Evolutionary conservation across 371 early-diverging fungal species (phyloP).

Genomic region (Cokeromyces recurvatus): DNA sequence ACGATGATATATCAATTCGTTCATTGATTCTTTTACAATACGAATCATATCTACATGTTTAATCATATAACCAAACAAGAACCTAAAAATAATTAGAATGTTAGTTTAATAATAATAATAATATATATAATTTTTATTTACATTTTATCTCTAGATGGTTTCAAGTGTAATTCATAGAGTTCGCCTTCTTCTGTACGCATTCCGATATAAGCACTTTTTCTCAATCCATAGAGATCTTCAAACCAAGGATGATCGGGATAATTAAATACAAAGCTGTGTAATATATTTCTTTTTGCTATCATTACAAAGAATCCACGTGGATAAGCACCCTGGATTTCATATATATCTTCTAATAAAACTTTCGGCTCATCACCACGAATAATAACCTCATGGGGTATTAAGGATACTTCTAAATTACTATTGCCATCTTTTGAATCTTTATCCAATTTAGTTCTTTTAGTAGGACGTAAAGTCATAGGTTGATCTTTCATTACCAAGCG

Average conservation of each 20-base stretch:
- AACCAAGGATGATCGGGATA: constrained; percentile 57
- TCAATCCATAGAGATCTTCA: constrained; percentile 41
- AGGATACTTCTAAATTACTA: constrained; percentile 11
- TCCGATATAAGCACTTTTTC: constrained; percentile 55
- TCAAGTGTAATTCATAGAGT: constrained; percentile 70
- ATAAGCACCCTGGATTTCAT: constrained; percentile 51
- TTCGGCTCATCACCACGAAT: constrained; percentile 35
- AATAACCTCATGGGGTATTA: constrained; percentile 23
- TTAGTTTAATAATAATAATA: no score
- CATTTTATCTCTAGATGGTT: constrained; percentile 59
- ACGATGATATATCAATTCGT: constrained; percentile 38
- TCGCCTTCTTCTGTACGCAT: constrained; percentile 46
- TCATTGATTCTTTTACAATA: constrained; percentile 48
- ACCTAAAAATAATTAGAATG: no score
- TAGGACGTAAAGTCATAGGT: constrained; percentile 4
- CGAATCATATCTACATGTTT: constrained; percentile 53
- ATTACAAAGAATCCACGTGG: constrained; percentile 63
- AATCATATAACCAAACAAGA: constrained; percentile 67
- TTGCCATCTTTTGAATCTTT: neutral
- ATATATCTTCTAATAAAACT: constrained; percentile 50
- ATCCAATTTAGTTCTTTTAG: constrained; percentile 1
- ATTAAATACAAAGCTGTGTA: constrained; percentile 62
- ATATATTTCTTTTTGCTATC: constrained; percentile 48
- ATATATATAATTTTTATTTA: constrained; percentile 33
- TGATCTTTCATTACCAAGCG: constrained; percentile 20